These are phyloP conservation scores for Aspergillus quadrilineatus DNA, from an alignment of 2,329 filamentous ascomycete genomes.

Conservation along the genomic window DNA sequence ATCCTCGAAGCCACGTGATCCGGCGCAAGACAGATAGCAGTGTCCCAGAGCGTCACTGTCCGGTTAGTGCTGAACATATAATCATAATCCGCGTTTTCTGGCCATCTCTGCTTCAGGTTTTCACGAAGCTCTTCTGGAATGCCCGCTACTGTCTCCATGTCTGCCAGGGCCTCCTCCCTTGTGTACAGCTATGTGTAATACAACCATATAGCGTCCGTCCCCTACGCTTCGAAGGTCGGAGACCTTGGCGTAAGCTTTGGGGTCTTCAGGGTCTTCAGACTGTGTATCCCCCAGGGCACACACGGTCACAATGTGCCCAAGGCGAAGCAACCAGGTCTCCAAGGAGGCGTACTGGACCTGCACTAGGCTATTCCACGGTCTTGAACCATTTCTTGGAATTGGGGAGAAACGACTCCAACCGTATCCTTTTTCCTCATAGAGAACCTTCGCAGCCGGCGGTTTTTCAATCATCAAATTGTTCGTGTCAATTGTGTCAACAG, in stretches of 20 bases:
- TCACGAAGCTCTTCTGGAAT: background rate
- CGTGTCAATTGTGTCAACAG: no score
- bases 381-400: background rate
- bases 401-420: background rate
- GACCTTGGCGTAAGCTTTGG: background rate
- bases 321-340: background rate
- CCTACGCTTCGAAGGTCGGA: background rate
- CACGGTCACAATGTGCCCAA: conserved; percentile 6
- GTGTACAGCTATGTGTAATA: conserved; percentile 8
- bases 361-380: background rate
- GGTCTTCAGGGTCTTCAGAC: no score
- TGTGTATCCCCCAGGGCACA: no score
- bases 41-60: conserved; percentile 3
- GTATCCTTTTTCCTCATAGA: background rate
- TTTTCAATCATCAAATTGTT: conserved; percentile 1
- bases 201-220: conserved; percentile 4
- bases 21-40: background rate
- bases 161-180: background rate
- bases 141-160: background rate
- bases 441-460: background rate
- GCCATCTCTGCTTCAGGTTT: background rate
- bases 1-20: background rate
- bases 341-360: background rate
- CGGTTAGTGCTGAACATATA: conserved; percentile 7
- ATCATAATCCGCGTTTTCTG: background rate